Evolutionary conservation across 371 early-diverging fungal genomes (phyloP).

Genomic region (Mucor velutinosus): DNA sequence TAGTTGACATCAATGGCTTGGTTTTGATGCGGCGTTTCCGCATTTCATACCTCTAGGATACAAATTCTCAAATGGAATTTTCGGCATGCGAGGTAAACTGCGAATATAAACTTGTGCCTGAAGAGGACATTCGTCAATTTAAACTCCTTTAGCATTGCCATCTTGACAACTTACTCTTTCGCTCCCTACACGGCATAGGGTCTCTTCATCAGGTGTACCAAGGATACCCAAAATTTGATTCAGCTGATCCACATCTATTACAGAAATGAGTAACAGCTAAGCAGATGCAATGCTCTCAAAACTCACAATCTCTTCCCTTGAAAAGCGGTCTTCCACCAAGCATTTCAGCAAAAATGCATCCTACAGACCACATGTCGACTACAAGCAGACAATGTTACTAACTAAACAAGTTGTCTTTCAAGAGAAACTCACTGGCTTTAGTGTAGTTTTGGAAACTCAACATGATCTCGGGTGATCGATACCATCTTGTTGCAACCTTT

Average conservation of each 20-base stretch:
- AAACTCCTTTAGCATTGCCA: conserved; percentile 4
- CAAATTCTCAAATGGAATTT: conserved; percentile 82
- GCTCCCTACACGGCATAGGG: conserved; percentile 81
- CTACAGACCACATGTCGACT: conserved; percentile 98
- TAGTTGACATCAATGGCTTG: not conserved
- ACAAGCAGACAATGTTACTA: not conserved
- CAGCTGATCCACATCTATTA: conserved; percentile 92
- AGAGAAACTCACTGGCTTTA: conserved; percentile 81
- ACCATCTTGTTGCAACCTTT: conserved; percentile 91
- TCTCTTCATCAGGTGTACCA: conserved; percentile 97
- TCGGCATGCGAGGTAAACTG: conserved; percentile 85
- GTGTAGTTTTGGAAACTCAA: conserved; percentile 92
- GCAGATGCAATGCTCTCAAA: not conserved
- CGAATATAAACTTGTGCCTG: conserved; percentile 96
- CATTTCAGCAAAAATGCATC: conserved; percentile 98
- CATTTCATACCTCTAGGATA: conserved; percentile 65
- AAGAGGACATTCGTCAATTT: not conserved
- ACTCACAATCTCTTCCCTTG: conserved; percentile 87
- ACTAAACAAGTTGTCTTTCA: not conserved
- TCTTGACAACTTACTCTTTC: conserved; percentile 58
- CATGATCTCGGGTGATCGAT: conserved; percentile 98
- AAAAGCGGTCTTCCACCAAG: conserved; percentile 88
- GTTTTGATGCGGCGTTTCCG: no score
- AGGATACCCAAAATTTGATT: conserved; percentile 96
- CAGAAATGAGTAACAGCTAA: not conserved